Evolutionary conservation across 768 basidiomycete genomes (phyloP).

Genomic region (Rhizopogon vulgaris): DNA sequence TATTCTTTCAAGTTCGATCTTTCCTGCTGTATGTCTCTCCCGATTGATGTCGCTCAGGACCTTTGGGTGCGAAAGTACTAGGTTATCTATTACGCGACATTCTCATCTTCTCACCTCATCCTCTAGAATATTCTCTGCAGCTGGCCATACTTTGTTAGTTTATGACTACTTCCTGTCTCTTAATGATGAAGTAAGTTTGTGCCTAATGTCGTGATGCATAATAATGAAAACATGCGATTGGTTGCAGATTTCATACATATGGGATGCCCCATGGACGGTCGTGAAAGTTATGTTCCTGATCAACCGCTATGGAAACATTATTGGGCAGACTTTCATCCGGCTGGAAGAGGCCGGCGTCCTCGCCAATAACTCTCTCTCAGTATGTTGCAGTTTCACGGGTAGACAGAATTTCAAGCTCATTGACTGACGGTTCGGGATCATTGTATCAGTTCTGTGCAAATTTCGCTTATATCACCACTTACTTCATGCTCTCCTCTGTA

Average conservation of each 20-base stretch:
- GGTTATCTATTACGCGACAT: background rate
- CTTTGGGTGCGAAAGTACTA: background rate
- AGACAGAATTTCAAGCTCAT: no score
- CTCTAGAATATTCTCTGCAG: slow-evolving; percentile 6
- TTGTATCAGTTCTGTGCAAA: slow-evolving; percentile 13
- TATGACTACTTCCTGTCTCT: slow-evolving; percentile 25
- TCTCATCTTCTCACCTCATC: background rate
- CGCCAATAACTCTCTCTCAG: slow-evolving; percentile 8
- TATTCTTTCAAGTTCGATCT: no score
- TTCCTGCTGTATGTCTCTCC: background rate
- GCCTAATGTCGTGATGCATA: slow-evolving; percentile 5
- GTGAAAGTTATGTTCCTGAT: slow-evolving; percentile 14
- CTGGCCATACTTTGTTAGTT: slow-evolving; percentile 16
- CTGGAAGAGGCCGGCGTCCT: slow-evolving; percentile 19
- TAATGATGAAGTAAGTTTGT: slow-evolving; percentile 16
- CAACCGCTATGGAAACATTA: slow-evolving; percentile 13
- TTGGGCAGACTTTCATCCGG: slow-evolving; percentile 13
- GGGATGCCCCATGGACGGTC: slow-evolving; percentile 8
- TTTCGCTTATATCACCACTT: background rate
- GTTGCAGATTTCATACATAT: slow-evolving; percentile 4
- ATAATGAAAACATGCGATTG: slow-evolving; percentile 6
- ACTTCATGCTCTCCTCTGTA: slow-evolving; percentile 7
- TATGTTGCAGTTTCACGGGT: slow-evolving; percentile 1
- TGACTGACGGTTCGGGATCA: background rate
- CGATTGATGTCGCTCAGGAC: background rate